Percentiles rank a stretch among this genome's conserved stretches.
Evolutionary conservation across 331 rosid species (phyloP).

Genomic region (Malus hybrid): DNA sequence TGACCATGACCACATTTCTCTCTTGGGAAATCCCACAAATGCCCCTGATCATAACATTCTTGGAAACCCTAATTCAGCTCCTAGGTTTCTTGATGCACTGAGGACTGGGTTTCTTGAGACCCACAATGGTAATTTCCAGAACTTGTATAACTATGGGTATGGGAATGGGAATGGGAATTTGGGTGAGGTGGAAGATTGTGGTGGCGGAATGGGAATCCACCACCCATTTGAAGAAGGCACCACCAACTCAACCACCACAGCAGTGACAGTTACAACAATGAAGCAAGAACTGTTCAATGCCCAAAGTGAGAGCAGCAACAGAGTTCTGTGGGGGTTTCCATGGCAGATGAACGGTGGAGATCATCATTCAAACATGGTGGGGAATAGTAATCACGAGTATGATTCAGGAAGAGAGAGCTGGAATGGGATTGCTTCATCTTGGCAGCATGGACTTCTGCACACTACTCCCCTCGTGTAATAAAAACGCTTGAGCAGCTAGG

Average conservation of each 20-base stretch:
- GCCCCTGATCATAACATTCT: conserved; percentile 25
- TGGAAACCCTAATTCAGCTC: conserved; percentile 19
- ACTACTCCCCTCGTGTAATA: conserved; percentile 75
- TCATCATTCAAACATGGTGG: conserved; percentile 23
- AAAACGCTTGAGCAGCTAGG: no score
- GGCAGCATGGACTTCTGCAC: conserved; percentile 95
- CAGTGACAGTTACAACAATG: conserved; percentile 70
- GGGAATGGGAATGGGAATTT: conserved; percentile 34
- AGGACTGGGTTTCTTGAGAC: conserved; percentile 47
- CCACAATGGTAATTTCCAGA: conserved; percentile 32
- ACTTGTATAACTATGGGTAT: conserved; percentile 39
- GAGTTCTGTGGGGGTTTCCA: conserved; percentile 75
- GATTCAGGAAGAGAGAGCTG: conserved; percentile 67
- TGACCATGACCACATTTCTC: conserved; percentile 39
- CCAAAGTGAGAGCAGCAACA: conserved; percentile 31
- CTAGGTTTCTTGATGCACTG: conserved; percentile 54
- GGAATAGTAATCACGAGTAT: conserved; percentile 36
- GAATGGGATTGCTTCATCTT: conserved; percentile 64
- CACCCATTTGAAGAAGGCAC: conserved; percentile 40
- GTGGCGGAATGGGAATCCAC: conserved; percentile 42
- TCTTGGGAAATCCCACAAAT: conserved; percentile 28
- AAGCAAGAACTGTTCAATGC: conserved; percentile 63
- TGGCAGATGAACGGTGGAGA: conserved; percentile 60
- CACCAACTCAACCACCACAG: conserved; percentile 48
- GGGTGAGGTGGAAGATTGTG: conserved; percentile 45